phyloP scores from a whole-genome alignment of 306 rosid genomes.

The Prunus armeniaca region DNA sequence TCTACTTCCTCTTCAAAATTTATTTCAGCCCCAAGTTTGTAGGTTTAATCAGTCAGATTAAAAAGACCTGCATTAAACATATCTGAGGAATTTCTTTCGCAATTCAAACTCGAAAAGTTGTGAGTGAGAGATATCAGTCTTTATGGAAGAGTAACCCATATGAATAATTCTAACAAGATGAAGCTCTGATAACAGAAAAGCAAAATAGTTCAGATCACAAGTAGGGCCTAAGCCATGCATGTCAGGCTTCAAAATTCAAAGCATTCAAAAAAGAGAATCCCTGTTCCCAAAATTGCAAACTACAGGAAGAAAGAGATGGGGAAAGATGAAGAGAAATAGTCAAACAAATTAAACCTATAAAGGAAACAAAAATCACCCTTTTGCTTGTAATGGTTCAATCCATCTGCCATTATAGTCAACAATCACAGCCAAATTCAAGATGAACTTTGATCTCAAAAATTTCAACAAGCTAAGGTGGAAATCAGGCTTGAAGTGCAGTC shows the following conservation, averaged over 20 bases:
- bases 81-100: not conserved
- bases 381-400: not conserved
- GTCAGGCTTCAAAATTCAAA: not conserved
- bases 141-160: not conserved
- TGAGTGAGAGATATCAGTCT: not conserved
- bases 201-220: not conserved
- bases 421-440: not conserved
- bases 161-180: not conserved
- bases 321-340: not conserved
- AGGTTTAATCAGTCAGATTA: not conserved
- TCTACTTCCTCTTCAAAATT: constrained; percentile 85
- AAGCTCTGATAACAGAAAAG: not conserved
- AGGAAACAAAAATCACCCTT: not conserved
- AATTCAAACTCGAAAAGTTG: not conserved
- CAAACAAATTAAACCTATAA: not conserved
- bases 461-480: not conserved
- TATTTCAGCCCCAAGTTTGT: constrained; percentile 32
- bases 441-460: not conserved
- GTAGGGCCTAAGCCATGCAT: not conserved
- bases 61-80: not conserved
- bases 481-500: too few relatives aligned
- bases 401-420: not conserved
- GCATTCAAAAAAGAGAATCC: not conserved
- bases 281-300: not conserved
- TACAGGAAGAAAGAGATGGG: not conserved